Conservation (phyloP, 148 eudicot genomes). For the Diospyros kaki region DNA sequence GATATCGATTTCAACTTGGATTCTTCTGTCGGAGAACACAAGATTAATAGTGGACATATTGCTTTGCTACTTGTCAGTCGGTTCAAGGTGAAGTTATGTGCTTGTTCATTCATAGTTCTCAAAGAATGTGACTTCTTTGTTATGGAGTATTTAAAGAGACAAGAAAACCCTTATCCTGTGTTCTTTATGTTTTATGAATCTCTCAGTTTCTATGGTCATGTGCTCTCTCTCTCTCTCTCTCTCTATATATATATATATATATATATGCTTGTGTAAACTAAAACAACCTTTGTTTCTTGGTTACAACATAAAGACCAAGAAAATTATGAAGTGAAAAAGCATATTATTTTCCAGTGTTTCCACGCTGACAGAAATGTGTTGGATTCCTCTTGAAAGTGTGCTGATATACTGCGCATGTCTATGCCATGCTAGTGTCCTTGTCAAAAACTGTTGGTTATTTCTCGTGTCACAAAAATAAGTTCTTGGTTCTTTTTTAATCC, state of each 20-base stretch:
- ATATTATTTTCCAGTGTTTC: neutral
- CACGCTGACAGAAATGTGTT: neutral
- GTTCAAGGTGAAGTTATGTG: conserved; percentile 61
- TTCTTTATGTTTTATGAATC: neutral
- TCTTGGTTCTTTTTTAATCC: too few relatives aligned
- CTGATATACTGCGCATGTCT: neutral
- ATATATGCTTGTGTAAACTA: neutral
- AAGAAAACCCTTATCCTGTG: neutral
- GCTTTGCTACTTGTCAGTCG: conserved; percentile 70
- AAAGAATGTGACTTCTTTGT: neutral
- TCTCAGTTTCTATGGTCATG: neutral
- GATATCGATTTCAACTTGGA: conserved; percentile 79
- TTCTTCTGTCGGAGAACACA: conserved; percentile 81
- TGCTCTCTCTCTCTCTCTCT: neutral
- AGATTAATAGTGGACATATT: conserved; percentile 64
- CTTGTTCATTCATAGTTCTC: neutral
- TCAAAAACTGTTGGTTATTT: neutral
- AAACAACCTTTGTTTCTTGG: too few relatives aligned
- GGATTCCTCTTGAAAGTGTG: neutral
- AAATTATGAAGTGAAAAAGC: neutral
- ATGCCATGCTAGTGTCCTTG: neutral
- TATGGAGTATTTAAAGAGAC: neutral
- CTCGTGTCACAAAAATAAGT: too few relatives aligned
- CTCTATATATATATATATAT: neutral
- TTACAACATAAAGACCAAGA: too few relatives aligned